These are phyloP conservation scores for Botrytis fabae DNA, from an alignment of 2,329 filamentous ascomycete genomes.

Conservation along the genomic window DNA sequence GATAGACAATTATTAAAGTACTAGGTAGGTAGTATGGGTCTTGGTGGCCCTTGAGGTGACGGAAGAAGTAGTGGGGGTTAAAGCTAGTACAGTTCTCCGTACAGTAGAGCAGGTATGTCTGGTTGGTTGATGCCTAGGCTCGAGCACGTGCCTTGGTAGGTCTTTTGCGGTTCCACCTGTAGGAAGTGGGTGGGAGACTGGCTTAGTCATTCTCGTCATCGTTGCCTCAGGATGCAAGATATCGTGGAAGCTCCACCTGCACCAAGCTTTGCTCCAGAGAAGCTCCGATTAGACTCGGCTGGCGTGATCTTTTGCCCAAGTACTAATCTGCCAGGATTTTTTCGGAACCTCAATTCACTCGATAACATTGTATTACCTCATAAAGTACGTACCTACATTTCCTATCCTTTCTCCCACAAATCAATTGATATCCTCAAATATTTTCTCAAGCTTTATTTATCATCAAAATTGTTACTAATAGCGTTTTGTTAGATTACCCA, in stretches of 20 bases:
- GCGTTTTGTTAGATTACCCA: background rate
- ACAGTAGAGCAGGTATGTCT: background rate
- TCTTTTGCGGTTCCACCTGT: background rate
- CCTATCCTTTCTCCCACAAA: background rate
- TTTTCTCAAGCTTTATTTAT: background rate
- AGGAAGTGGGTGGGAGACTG: background rate
- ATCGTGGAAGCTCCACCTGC: background rate
- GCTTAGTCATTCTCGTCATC: background rate
- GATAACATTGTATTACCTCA: conserved; percentile 10
- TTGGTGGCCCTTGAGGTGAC: background rate
- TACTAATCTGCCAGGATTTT: conserved; percentile 6
- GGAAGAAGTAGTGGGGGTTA: conserved; percentile 17
- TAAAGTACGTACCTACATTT: background rate
- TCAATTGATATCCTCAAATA: background rate
- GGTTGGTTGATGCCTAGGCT: background rate
- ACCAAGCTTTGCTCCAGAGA: conserved; percentile 10
- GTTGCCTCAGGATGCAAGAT: background rate
- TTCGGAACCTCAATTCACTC: conserved; percentile 13
- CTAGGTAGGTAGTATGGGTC: background rate
- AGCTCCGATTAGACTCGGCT: background rate
- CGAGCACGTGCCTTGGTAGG: background rate
- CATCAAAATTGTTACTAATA: background rate
- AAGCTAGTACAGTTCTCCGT: background rate
- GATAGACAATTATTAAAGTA: background rate
- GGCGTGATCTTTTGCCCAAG: conserved; percentile 5